Evolutionary conservation across 495 filamentous ascomycete species (phyloP), one percentile per base, ranked within the genome.

Genomic region (Penicillium chermesinum): DNA sequence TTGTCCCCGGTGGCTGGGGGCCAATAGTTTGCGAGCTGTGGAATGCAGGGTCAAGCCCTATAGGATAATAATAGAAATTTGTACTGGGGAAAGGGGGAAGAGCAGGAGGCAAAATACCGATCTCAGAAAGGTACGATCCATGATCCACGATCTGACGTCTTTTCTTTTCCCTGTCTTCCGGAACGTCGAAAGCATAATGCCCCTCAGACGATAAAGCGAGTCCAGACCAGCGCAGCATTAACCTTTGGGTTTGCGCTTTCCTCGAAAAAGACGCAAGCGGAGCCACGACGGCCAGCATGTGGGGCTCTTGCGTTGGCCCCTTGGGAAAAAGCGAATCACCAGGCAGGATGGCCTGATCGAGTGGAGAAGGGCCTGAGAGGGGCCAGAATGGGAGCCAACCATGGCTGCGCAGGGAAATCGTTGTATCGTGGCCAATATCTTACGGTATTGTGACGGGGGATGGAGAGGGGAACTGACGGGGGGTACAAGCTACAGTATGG

Each of bases 211-310:
- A 40, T 41, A 17, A 41, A 21, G 25, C 34, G 32, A 43, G 41
- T 49, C 53, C 53, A 56, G 53, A 52, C 47, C 46, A 41, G 33
- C n/a, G 39, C 10, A 27, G 35, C 20, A 41, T 50, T 49, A n/a
- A n/a, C n/a, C n/a, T n/a, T n/a, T n/a, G 46, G 47, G 46, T 54
- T 54, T 12, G 21, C 45, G 41, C 46, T 49, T 53, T 19, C 13
- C 54, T 49, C 20, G 38, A 57, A 45, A 14, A 46, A 49, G 54
- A 53, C 33, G 49, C 21, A 52, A 46, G 45, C 45, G 49, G 54
- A 52, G 54, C 40, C 25, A 30, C n/a, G n/a, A n/a, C n/a, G n/a
- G n/a, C n/a, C n/a, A n/a, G n/a, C n/a, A 20, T 21, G 42, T 33
- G 44, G 44, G 32, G 33, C 33, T 15, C 12, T 10, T 46, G 44